Base-by-base conservation (phyloP, 2,329 filamentous ascomycete species). In the Colletotrichum sojae region DNA sequence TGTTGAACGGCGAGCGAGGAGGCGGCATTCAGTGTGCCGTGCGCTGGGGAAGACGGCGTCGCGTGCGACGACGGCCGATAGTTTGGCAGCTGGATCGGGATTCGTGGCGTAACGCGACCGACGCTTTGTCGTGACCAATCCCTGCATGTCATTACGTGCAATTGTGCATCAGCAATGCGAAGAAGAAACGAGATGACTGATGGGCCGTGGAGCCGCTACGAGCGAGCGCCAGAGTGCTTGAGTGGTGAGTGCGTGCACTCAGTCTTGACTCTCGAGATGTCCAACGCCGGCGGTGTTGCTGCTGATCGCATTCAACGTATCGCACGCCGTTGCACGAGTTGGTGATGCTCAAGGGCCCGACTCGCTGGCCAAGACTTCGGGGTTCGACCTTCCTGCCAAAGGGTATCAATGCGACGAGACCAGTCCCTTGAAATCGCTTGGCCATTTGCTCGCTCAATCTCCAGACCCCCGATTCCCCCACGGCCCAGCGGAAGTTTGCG, bases 401-500 rank as follows among this genome's bases (percentile, higher is more conserved):
- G 54, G 25, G 51, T 43, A 61, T 67, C 51, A 52, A 31, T 67
- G 62, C 62, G 43, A 52, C 25, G 56, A 52, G 48, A 49, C 51
- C 27, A 25, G 39, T 39, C 40, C 27, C 43, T 31, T 27, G 20
- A 27, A 52, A 45, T 67, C 49, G 18, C 20, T 55, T 69, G 55
- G 55, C 5, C 31, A 20, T 61, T 56, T 48, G 15, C 56, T 57
- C 51, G 66, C 66, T 56, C 62, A 60, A 55, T 39, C 49, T 55
- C 15, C 40, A 43, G 40, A 43, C 40, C 15, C 15, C 52, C 39
- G 18, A 27, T 20, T 67, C 52, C 39, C 52, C 18, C 40, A 70
- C 67, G 46, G 57, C 22, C 48, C 40, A 68, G 43, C 58, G 64
- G 64, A 57, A 68, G 39, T 63, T 70, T 70, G 40, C 63, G 52